Evolutionary conservation across 768 basidiomycete genomes (phyloP), one percentile per base, ranked within the genome.

Genomic region (Tubosaeta brunneosetosa): DNA sequence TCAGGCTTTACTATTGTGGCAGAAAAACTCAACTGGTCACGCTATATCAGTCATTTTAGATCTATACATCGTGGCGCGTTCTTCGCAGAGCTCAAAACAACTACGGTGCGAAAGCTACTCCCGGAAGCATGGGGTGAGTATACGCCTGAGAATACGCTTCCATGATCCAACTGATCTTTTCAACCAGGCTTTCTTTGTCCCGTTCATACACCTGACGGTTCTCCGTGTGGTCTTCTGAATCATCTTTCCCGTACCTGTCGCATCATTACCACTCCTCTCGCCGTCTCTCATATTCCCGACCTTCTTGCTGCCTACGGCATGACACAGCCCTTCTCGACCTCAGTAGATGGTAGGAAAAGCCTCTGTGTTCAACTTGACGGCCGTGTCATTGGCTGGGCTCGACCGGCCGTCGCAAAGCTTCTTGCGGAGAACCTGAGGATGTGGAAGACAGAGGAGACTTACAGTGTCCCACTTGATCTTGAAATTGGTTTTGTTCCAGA

Each of bases 1-100:
- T 88, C 94, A 16, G 97, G 97, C n/a, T 98, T 95, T 72, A 98
- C 97, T 1, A 97, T 99, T 60, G 89, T 98, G 32, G 97, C 94
- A 6, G 97, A 99, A 74, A 98, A 98, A 71, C 78, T 99, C 55
- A 99, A 99, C 70, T 99, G 97, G 84, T 86, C 90, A 60, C 92
- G 97, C 34, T 99, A 97, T 70, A 93, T 99, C 70, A 90, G 89
- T 65, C 97, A 99, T 73, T 99, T 99, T 36, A 81, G 97, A 52
- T 97, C 91, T 69, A 93, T 99, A 29, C 97, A 99, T 73, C 91
- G 97, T 72, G 97, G 97, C 68, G 94, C 97, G 34, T 99, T 99
- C 82, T 99, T 99, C 66, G 91, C 94, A 7, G 94, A 98, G 69
- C 82, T 98, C 49, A 97, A 97, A 76, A 99, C 97, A 1, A 99